Base-by-base conservation (phyloP, 495 filamentous ascomycete species). In the Rhizodiscina lignyota region DNA sequence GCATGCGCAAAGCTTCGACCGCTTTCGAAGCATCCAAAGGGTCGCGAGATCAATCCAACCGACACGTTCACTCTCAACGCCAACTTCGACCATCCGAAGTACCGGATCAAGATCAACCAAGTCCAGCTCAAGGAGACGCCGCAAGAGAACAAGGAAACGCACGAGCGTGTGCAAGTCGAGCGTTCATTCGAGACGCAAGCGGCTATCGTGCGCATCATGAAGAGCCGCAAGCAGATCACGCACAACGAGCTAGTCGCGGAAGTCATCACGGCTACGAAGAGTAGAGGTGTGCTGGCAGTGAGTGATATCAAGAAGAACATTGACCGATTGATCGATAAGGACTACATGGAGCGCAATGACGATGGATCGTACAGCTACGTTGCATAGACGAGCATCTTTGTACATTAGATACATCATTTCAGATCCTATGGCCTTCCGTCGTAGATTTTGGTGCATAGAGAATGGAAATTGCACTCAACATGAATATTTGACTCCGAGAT, bases 131-230 rank as follows among this genome's bases (percentile, higher is more conserved):
- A 86, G 53, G 91, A 96, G 59, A 96, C 91, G 5, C 72, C 70
- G 40, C 64, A 79, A 47, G 89, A 99, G 61, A 93, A 94, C 53
- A 77, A 84, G 54, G 80, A 78, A 45, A 96, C 85, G 2, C 83
- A 94, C 52, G 78, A 93, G 56, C 66, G 81, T 3, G 84, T 96
- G 0, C 77, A 77, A 2, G 77, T 77, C 20, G 91, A 99, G 48
- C 64, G 89, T 18, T 81, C 92, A 48, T 93, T 83, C 43, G 89
- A 99, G 63, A 92, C 83, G 0, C 91, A 99, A 54, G 91, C 89
- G 11, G 91, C 91, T 1, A 87, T 99, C 42, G 89, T 94, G 41
- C 64, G 89, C 11, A 93, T 99, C 45, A 84, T 99, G 84, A 99
- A 99, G 77, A 77, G 73, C 43, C 61, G 82, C 42, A 91, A 94